These are phyloP conservation scores for Cyberlindnera saturnus DNA, from an alignment of 805 yeast species.

Conservation along the genomic window DNA sequence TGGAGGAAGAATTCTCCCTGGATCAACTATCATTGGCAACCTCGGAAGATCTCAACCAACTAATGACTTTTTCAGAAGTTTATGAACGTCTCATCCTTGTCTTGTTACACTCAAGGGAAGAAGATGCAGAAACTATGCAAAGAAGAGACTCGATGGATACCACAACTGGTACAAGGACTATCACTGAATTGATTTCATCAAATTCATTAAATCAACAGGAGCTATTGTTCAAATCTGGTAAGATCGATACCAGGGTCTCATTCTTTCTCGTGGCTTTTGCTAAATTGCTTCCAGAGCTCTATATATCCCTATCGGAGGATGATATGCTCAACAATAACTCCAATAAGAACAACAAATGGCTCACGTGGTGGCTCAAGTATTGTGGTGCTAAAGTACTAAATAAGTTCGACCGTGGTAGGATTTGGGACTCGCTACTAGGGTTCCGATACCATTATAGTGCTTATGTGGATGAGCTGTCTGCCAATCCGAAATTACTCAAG, in stretches of 20 bases:
- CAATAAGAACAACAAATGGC: conserved; percentile 73
- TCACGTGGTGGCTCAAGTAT: conserved; percentile 92
- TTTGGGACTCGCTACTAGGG: conserved; percentile 85
- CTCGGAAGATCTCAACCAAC: conserved; percentile 2
- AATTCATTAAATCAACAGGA: conserved; percentile 21
- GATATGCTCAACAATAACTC: conserved; percentile 52
- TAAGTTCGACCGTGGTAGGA: conserved; percentile 72
- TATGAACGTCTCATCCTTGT: conserved; percentile 75
- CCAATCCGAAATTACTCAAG: conserved; percentile 16
- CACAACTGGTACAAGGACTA: conserved; percentile 7
- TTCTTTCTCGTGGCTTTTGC: conserved; percentile 61
- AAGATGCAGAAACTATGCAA: neutral
- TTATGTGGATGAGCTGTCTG: conserved; percentile 7
- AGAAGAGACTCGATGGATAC: conserved; percentile 8
- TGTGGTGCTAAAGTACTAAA: conserved; percentile 84
- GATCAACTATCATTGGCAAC: conserved; percentile 22
- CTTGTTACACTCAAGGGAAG: conserved; percentile 46
- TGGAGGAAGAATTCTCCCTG: conserved; percentile 14
- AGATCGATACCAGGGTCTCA: conserved; percentile 59
- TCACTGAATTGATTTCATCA: conserved; percentile 14
- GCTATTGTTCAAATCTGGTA: conserved; percentile 46
- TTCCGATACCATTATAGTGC: conserved; percentile 46
- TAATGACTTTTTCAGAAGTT: conserved; percentile 54
- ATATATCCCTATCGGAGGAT: conserved; percentile 73
- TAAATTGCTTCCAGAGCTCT: conserved; percentile 66